Percentiles rank a stretch among this genome's conserved stretches.
Evolutionary conservation across 2,329 filamentous ascomycete species (phyloP).

Genomic region (Beauveria medogensis): DNA sequence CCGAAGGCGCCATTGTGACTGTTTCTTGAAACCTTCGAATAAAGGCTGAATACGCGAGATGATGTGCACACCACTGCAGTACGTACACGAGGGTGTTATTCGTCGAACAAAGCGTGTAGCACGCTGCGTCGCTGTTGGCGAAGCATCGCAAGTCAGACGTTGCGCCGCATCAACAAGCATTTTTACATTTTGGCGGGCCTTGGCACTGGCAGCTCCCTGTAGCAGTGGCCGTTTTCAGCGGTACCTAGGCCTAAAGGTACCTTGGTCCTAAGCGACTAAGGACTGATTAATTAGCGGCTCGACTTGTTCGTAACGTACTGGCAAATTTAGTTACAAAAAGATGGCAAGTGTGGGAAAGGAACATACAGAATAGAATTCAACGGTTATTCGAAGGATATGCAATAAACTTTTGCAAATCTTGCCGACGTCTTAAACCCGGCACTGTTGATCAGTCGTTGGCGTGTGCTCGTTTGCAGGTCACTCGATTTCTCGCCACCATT

Average conservation of each 20-base stretch:
- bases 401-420: neutral
- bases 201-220: neutral
- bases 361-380: neutral
- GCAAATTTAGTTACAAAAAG: neutral
- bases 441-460: neutral
- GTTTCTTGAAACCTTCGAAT: neutral
- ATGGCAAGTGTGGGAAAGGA: neutral
- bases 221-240: neutral
- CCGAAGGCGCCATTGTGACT: conserved; percentile 32
- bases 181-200: neutral
- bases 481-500: conserved; percentile 9
- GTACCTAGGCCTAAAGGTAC: neutral
- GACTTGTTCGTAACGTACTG: neutral
- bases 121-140: conserved; percentile 1
- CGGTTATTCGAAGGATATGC: too few species aligned
- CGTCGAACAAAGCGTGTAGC: neutral
- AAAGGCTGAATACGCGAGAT: neutral
- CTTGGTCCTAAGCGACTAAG: neutral
- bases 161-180: neutral
- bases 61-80: neutral
- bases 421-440: neutral
- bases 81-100: neutral
- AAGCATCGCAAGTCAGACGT: neutral
- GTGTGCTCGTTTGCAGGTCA: neutral
- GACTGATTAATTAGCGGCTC: conserved; percentile 8